Evolutionary conservation across 1,284 basidiomycete species (phyloP).

Genomic region (Leccinum fallax): DNA sequence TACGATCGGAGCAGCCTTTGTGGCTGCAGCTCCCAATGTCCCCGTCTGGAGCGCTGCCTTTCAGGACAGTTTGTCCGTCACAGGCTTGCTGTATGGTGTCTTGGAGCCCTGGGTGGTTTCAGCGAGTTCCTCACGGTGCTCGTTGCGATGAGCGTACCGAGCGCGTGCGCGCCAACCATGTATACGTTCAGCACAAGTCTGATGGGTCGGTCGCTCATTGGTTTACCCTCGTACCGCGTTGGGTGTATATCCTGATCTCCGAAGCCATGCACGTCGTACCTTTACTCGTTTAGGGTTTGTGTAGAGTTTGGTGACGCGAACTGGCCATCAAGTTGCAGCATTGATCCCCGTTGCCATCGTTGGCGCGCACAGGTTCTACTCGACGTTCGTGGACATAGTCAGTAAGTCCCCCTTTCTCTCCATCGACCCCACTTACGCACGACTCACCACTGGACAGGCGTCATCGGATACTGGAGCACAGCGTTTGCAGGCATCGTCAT

Average conservation of each 20-base stretch:
- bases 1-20: conserved; percentile 65
- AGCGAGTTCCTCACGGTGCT: conserved; percentile 54
- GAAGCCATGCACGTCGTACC: conserved; percentile 58
- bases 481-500: conserved; percentile 55
- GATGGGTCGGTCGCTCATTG: conserved; percentile 55
- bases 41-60: conserved; percentile 60
- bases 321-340: conserved; percentile 31
- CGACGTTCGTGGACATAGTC: conserved; percentile 56
- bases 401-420: conserved; percentile 38
- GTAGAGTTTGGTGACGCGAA: background rate
- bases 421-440: background rate
- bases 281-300: conserved; percentile 1
- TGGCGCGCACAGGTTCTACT: conserved; percentile 58
- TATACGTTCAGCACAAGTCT: conserved; percentile 77
- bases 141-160: conserved; percentile 50
- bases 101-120: conserved; percentile 55
- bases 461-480: conserved; percentile 67
- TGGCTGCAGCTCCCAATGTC: conserved; percentile 57
- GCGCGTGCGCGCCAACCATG: conserved; percentile 70
- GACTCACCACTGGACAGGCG: conserved; percentile 28
- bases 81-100: conserved; percentile 59
- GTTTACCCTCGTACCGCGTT: conserved; percentile 65
- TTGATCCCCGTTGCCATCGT: conserved; percentile 61
- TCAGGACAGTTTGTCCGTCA: conserved; percentile 54
- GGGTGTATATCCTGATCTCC: conserved; percentile 69